A percentile compares a stretch with the other conserved stretches of the same genome.
Conservation (phyloP, 371 early-diverging fungal genomes). For the Apophysomyces elegans region DNA sequence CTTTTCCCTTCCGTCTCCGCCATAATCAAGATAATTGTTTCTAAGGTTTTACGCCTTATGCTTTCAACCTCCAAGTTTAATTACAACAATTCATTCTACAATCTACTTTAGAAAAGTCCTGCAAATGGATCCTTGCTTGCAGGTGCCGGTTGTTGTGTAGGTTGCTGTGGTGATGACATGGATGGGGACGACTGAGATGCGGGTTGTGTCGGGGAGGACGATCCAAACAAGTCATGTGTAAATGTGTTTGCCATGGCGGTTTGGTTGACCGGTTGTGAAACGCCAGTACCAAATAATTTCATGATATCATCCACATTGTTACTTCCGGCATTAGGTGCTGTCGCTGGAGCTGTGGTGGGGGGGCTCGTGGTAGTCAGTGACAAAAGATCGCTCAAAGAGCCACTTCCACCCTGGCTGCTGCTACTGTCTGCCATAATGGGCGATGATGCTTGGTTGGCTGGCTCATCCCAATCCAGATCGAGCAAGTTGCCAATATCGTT, state of each 20-base stretch:
- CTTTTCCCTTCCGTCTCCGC: not conserved
- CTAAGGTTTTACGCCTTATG: not conserved
- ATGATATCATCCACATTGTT: slow-evolving; percentile 41
- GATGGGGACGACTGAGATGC: not conserved
- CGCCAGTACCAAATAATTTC: slow-evolving; percentile 33
- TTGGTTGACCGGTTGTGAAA: slow-evolving; percentile 15
- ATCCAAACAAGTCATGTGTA: slow-evolving; percentile 24
- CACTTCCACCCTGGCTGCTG: slow-evolving; percentile 18
- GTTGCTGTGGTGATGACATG: slow-evolving; percentile 14
- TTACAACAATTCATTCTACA: slow-evolving; percentile 5
- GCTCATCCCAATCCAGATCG: slow-evolving; percentile 57
- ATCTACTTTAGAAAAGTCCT: slow-evolving; percentile 23
- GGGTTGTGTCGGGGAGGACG: slow-evolving; percentile 13
- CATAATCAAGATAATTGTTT: not conserved
- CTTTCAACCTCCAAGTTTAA: not conserved
- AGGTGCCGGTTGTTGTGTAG: slow-evolving; percentile 19
- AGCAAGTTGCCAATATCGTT: slow-evolving; percentile 59
- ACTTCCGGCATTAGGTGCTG: slow-evolving; percentile 14
- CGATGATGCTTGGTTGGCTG: slow-evolving; percentile 30
- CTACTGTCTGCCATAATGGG: slow-evolving; percentile 30
- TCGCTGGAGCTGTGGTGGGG: slow-evolving; percentile 10
- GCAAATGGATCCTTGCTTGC: slow-evolving; percentile 29
- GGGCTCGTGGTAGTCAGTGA: slow-evolving; percentile 29
- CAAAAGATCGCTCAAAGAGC: slow-evolving; percentile 32
- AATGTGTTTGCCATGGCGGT: slow-evolving; percentile 4